These are phyloP conservation scores for Lupinus albus DNA, from an alignment of 306 rosid genomes.

Conservation along the genomic window DNA sequence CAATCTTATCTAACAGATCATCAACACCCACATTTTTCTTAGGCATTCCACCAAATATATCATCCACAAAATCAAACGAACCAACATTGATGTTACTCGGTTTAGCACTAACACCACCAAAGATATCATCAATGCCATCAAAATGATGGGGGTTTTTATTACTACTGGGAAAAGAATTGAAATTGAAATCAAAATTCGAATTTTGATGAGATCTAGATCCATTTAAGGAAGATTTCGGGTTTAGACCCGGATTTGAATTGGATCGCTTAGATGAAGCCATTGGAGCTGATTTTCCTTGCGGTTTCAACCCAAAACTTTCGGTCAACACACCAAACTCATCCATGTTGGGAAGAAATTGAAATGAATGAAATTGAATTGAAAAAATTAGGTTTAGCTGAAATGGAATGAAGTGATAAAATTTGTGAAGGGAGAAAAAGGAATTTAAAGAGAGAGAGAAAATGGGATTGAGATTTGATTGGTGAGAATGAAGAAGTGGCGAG, in stretches of 20 bases:
- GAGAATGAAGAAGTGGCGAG: conserved; percentile 3
- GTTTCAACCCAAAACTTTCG: conserved; percentile 73
- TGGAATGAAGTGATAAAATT: background rate
- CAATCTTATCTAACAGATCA: conserved; percentile 61
- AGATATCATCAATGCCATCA: conserved; percentile 52
- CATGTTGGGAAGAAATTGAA: conserved; percentile 44
- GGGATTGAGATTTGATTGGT: too few relatives aligned
- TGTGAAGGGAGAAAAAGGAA: too few relatives aligned
- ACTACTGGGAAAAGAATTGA: conserved; percentile 20
- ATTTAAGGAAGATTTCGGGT: conserved; percentile 46
- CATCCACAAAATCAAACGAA: conserved; percentile 60
- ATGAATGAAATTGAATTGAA: conserved; percentile 1
- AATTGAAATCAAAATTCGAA: conserved; percentile 42
- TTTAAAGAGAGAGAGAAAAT: too few relatives aligned
- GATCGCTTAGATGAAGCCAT: conserved; percentile 72
- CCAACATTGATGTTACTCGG: conserved; percentile 32
- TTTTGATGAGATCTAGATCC: conserved; percentile 48
- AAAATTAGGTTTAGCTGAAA: background rate
- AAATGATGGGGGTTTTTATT: conserved; percentile 37
- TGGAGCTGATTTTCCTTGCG: conserved; percentile 87
- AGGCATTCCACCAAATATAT: conserved; percentile 67
- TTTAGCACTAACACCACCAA: conserved; percentile 47
- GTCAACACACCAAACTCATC: conserved; percentile 92
- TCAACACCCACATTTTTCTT: conserved; percentile 50
- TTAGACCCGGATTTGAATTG: conserved; percentile 40